A percentile compares a stretch with the other conserved stretches of the same genome.
Evolutionary conservation across 164 flowering plant genomes (phyloP).

Genomic region (Berberis vulgaris): DNA sequence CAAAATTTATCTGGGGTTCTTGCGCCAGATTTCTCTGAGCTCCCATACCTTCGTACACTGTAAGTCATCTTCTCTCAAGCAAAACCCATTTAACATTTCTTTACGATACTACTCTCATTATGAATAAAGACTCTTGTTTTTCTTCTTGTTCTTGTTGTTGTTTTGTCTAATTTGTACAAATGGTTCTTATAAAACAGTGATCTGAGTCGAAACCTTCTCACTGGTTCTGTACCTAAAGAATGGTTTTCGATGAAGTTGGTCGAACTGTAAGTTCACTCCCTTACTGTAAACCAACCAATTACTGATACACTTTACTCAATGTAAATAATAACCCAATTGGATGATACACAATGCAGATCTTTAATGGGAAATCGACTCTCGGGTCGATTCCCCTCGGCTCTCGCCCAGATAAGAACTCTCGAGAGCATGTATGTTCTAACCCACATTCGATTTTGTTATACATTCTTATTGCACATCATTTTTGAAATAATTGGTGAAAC

Average conservation of each 20-base stretch:
- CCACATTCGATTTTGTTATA: not conserved
- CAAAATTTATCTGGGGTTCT: conserved; percentile 58
- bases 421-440: conserved; percentile 50
- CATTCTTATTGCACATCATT: not conserved
- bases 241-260: conserved; percentile 53
- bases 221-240: conserved; percentile 52
- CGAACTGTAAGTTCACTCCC: conserved; percentile 38
- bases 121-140: not conserved
- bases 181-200: conserved; percentile 32
- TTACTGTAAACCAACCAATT: not conserved
- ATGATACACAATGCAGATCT: conserved; percentile 36
- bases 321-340: not conserved
- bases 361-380: conserved; percentile 69
- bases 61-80: conserved; percentile 17
- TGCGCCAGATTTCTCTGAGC: conserved; percentile 54
- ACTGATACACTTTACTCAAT: not conserved
- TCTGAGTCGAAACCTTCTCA: conserved; percentile 56
- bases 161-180: too few relatives aligned
- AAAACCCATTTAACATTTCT: not conserved
- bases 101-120: not conserved
- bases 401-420: conserved; percentile 54
- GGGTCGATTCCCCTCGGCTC: conserved; percentile 61
- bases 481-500: not conserved
- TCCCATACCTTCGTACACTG: conserved; percentile 42
- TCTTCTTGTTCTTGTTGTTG: too few relatives aligned